A percentile compares a stretch with the other conserved stretches of the same genome.
phyloP scores from a whole-genome alignment of 2,329 filamentous ascomycete species.

The Graphiopsis chlorocephala region DNA sequence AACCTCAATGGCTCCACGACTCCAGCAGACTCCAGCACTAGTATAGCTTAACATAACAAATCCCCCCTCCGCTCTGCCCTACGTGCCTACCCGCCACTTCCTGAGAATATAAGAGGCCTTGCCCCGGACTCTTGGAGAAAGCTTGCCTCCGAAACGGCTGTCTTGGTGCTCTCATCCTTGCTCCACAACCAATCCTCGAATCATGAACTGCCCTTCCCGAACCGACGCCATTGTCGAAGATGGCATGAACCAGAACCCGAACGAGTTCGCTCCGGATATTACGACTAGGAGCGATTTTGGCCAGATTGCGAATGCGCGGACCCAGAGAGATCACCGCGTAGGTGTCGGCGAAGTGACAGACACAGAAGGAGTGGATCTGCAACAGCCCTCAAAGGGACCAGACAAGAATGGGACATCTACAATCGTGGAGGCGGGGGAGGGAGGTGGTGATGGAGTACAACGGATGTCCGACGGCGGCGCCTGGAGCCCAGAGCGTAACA shows the following conservation, averaged over 20 bases:
- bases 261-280: conserved; percentile 55
- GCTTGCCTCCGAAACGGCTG: conserved; percentile 7
- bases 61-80: neutral
- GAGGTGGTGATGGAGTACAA: conserved; percentile 20
- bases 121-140: conserved; percentile 14
- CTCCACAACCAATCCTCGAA: conserved; percentile 1
- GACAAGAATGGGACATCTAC: neutral
- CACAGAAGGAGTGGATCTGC: neutral
- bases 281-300: conserved; percentile 63
- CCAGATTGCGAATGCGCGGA: conserved; percentile 57
- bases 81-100: neutral
- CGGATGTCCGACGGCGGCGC: neutral
- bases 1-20: conserved; percentile 3
- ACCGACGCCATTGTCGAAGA: conserved; percentile 54
- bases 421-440: conserved; percentile 14
- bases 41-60: neutral
- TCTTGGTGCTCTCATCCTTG: conserved; percentile 4
- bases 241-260: conserved; percentile 62
- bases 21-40: neutral
- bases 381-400: neutral
- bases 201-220: conserved; percentile 65
- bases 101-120: neutral
- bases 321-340: conserved; percentile 46
- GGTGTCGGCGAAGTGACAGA: conserved; percentile 27
- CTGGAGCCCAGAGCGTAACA: conserved; percentile 4